Percentiles rank a stretch among this genome's conserved stretches.
Conservation (phyloP, 2,329 filamentous ascomycete genomes). For the Cryphonectria naterciae region DNA sequence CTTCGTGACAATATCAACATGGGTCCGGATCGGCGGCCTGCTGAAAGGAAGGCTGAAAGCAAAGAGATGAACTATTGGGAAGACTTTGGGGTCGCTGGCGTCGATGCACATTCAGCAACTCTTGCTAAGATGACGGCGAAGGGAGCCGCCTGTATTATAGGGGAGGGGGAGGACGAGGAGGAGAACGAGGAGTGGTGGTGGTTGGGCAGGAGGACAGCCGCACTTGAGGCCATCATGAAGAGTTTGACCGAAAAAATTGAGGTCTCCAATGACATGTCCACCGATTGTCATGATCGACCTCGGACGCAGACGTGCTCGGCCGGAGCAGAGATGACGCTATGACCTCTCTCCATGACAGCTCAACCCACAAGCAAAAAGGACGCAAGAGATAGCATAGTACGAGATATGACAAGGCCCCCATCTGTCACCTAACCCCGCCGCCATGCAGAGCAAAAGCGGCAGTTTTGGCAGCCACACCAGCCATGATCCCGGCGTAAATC, state of each 20-base stretch:
- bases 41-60: conserved; percentile 29
- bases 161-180: not conserved
- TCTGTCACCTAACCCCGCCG: not conserved
- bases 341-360: not conserved
- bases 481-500: conserved; percentile 16
- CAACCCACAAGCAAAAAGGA: conserved; percentile 9
- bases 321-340: conserved; percentile 11
- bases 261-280: conserved; percentile 26
- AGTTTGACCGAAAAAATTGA: conserved; percentile 18
- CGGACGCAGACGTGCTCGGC: conserved; percentile 12
- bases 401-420: conserved; percentile 10
- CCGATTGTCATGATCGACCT: conserved; percentile 1
- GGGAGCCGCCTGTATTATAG: conserved; percentile 23
- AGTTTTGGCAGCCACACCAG: conserved; percentile 17
- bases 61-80: conserved; percentile 26
- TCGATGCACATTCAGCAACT: conserved; percentile 18
- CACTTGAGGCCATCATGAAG: conserved; percentile 23
- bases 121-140: conserved; percentile 9
- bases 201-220: not conserved
- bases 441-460: conserved; percentile 15
- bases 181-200: not conserved
- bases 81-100: conserved; percentile 28
- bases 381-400: not conserved
- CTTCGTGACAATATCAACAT: conserved; percentile 20
- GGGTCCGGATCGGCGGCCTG: conserved; percentile 25